Base-by-base conservation (phyloP, 2,329 filamentous ascomycete genomes). In the Hypocrella siamensis region DNA sequence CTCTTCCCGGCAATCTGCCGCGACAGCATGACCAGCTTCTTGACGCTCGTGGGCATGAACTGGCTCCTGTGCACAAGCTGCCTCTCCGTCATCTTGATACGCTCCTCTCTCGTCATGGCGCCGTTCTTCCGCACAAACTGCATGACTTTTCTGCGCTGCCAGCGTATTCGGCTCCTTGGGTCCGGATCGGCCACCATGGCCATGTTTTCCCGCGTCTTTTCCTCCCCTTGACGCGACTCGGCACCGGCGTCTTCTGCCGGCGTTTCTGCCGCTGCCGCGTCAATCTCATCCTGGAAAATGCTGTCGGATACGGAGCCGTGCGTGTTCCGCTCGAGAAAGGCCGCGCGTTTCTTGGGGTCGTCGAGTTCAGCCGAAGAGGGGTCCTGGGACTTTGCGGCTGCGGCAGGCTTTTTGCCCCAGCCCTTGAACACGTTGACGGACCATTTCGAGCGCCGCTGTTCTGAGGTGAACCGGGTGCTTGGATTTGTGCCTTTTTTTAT, bases 1-100 rank as follows among this genome's bases (percentile, higher is more conserved):
- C 78, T 77, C 69, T 94, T 96, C 42, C 90, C 90, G 3, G 75
- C 69, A 48, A 98, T 90, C 60, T 96, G 90, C 34, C 79, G 74
- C 17, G 88, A 77, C 31, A 98, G 61, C 45, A 81, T 78, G 32
- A 79, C 76, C 34, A 98, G 67, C 63, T 98, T 98, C 73, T 98
- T 98, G 40, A 82, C 64, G 30, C 76, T 84, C 3, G 90, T 94
- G 46, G 85, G 77, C 50, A 94, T 69, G 42, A 71, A 70, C 29
- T 77, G 68, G 39, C 76, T 84, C 54, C 76, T 76, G 52, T 61
- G 61, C 17, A 54, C 41, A 38, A 66, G 47, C 44, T 67, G 50
- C 36, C 70, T 61, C 54, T 78, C 73, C 7, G 65, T 62, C 42
- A 76, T 73, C 48, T 72, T 70, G 37, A 94, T 69, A 33, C 69